These are phyloP conservation scores for Trichoderma harzianum DNA, from an alignment of 2,329 filamentous ascomycete genomes.

Conservation along the genomic window DNA sequence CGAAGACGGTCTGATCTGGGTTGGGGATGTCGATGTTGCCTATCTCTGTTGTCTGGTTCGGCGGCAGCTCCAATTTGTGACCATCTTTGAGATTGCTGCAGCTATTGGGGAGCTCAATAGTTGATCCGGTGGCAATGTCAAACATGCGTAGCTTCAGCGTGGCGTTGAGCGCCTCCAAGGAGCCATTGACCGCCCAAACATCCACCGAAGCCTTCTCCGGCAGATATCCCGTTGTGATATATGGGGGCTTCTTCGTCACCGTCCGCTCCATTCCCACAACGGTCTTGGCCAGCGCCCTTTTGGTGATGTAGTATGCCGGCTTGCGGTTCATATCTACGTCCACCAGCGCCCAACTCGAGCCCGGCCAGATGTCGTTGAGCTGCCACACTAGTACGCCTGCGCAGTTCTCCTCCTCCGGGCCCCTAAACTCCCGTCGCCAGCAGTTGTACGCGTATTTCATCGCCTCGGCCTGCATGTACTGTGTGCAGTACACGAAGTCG, in stretches of 20 bases:
- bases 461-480: not conserved
- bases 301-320: not conserved
- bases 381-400: not conserved
- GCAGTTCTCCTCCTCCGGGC: not conserved
- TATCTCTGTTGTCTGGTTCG: not conserved
- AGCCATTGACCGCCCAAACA: not conserved
- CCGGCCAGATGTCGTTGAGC: not conserved
- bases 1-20: not conserved
- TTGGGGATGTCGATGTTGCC: not conserved
- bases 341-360: not conserved
- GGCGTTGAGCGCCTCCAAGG: not conserved
- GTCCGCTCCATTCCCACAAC: not conserved
- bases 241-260: not conserved
- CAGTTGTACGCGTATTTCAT: not conserved
- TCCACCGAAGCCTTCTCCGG: not conserved
- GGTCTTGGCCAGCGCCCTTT: not conserved
- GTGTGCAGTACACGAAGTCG: not conserved
- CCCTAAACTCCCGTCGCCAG: not conserved
- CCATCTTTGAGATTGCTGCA: not conserved
- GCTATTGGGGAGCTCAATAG: not conserved
- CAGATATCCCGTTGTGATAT: not conserved
- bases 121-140: not conserved
- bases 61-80: not conserved
- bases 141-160: not conserved
- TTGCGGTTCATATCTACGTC: not conserved